Percentiles rank a stretch among this genome's conserved stretches.
Conservation (phyloP, 2,329 filamentous ascomycete species). For the Dactylellina cionopaga region DNA sequence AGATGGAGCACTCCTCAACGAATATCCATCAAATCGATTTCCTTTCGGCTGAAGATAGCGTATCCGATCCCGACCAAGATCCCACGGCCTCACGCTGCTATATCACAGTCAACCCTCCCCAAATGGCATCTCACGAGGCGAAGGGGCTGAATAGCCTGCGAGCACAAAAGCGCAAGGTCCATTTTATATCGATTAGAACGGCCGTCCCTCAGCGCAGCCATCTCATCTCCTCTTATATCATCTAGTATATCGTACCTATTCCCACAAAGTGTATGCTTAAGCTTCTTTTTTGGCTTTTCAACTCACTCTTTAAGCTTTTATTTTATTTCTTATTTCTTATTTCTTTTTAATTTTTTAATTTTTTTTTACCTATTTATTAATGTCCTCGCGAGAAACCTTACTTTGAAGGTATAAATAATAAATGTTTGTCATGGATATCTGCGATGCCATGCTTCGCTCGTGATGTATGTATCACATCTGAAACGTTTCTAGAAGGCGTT, state of each 20-base stretch:
- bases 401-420: too few species aligned
- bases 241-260: too few species aligned
- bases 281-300: too few species aligned
- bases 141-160: background rate
- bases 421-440: background rate
- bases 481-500: conserved; percentile 45
- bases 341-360: too few species aligned
- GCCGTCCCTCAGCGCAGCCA: background rate
- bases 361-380: too few species aligned
- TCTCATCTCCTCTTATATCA: background rate
- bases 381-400: too few species aligned
- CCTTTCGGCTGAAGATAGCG: background rate
- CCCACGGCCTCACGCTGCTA: conserved; percentile 18
- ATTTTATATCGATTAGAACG: background rate
- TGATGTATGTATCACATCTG: conserved; percentile 32
- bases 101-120: background rate
- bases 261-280: too few species aligned
- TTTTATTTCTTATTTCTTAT: too few species aligned
- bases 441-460: conserved; percentile 1
- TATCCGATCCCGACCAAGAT: conserved; percentile 14
- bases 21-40: background rate
- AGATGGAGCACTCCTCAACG: conserved; percentile 17
- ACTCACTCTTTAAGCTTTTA: too few species aligned
- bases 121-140: background rate
- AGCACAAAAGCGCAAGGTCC: background rate